Conservation (phyloP, 192 early-diverging fungal species). For the Backusella macrospora region DNA sequence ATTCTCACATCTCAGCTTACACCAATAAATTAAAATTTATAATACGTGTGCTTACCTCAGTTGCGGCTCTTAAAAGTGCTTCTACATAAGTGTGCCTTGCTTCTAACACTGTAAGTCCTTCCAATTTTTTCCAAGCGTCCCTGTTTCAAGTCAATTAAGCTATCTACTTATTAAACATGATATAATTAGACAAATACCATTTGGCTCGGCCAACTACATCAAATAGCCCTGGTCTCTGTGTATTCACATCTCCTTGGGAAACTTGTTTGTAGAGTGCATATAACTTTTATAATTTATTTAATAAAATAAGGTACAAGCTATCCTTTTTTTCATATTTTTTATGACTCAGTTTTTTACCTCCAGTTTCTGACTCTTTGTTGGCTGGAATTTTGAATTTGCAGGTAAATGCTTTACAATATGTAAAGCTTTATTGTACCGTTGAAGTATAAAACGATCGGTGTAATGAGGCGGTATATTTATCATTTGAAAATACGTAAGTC, state of each 20-base stretch:
- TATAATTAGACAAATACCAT: constrained; percentile 29
- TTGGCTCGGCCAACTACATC: constrained; percentile 52
- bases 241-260: constrained; percentile 43
- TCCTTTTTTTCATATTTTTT: not conserved
- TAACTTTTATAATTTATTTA: constrained; percentile 33
- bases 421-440: constrained; percentile 40
- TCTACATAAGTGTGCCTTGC: constrained; percentile 45
- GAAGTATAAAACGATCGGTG: constrained; percentile 17
- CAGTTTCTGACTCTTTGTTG: constrained; percentile 31
- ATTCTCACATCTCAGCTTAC: not conserved
- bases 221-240: constrained; percentile 46
- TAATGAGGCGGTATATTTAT: constrained; percentile 24
- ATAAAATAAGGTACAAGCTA: not conserved
- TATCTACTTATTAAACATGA: not conserved
- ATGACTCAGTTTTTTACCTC: constrained; percentile 13
- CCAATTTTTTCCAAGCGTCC: constrained; percentile 46
- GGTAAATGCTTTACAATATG: constrained; percentile 41
- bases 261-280: constrained; percentile 58
- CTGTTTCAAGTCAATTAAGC: constrained; percentile 10
- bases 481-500: constrained; percentile 20
- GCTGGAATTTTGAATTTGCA: constrained; percentile 36
- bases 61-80: constrained; percentile 29
- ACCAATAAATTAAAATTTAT: not conserved
- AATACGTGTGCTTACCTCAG: constrained; percentile 24
- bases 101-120: constrained; percentile 48